Percentiles rank a stretch among this genome's conserved stretches.
Conservation (phyloP, 108 stramenopile genomes). For the Licmophora abbreviata region DNA sequence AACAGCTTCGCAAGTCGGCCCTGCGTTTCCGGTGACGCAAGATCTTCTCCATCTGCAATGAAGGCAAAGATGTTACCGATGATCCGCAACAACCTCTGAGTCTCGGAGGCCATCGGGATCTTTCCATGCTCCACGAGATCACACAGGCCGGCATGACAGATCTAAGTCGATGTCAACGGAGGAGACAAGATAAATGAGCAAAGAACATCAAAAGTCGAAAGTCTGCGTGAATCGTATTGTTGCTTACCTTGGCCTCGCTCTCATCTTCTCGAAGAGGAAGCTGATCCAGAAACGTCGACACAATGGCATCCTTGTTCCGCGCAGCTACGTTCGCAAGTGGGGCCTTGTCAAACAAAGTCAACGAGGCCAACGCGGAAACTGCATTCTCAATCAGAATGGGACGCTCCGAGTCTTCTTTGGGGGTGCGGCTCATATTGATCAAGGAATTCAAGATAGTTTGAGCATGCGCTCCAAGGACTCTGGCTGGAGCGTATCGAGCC, state of each 20-base stretch:
- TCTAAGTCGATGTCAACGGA: conserved; percentile 8
- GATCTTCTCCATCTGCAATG: conserved; percentile 43
- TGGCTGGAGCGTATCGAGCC: conserved; percentile 47
- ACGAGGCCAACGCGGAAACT: conserved; percentile 52
- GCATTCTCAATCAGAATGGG: conserved; percentile 44
- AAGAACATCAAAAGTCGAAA: not conserved
- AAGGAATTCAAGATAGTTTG: conserved; percentile 21
- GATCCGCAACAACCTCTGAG: conserved; percentile 21
- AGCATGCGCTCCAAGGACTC: conserved; percentile 16
- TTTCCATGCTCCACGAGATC: conserved; percentile 41
- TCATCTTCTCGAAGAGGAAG: conserved; percentile 65
- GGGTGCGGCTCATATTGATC: conserved; percentile 9
- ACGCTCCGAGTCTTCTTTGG: conserved; percentile 34
- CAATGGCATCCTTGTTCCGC: conserved; percentile 20
- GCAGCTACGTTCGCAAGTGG: conserved; percentile 30
- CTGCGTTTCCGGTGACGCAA: conserved; percentile 45
- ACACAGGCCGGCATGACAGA: conserved; percentile 57
- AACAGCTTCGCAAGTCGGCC: conserved; percentile 31
- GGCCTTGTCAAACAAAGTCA: conserved; percentile 38
- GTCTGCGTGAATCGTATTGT: not conserved
- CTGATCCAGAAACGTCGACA: conserved; percentile 32
- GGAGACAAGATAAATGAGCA: not conserved
- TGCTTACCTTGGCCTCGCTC: conserved; percentile 46
- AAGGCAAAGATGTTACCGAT: conserved; percentile 33
- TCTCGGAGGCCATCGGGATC: conserved; percentile 17